Evolutionary conservation across 495 filamentous ascomycete species (phyloP), one percentile per base, ranked within the genome.

Genomic region (Annulohypoxylon stygium): DNA sequence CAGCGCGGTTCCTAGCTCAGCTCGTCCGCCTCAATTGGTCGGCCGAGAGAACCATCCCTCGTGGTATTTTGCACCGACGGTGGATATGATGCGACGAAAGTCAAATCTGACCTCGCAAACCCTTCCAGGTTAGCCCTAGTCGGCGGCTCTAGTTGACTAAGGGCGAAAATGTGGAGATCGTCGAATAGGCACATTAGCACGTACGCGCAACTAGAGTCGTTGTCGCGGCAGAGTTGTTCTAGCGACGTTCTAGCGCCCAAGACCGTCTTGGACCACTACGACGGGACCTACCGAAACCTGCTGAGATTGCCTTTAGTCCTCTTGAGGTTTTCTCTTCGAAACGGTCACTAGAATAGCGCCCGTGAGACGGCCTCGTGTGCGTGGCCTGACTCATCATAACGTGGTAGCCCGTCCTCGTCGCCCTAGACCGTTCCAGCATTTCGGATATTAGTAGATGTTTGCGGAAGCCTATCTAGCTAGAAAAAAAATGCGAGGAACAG

Each of bases 21-120:
- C 18, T 54, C 58, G 14, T 34, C 20, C 14, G 20, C 53, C 12
- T 43, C 41, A 63, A 68, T 72, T 67, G 65, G 65, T 30, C 43
- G 41, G 14, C 39, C 39, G 50, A 41, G 23, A 34, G 25, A 26
- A 14, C 3, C 18, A 43, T 47, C 34, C 48, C 51, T 53, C 25
- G 64, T 59, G 41, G 64, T 41, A 33, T 18, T 66, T 20, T 47
- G 30, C 45, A 57, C 53, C 7, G n/a, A 63, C 39, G 18, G 45
- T 36, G 25, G 45, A 51, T 41, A 64, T 39, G 54, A 62, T 67
- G 58, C 55, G 37, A 72, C 18, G 18, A 50, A 23, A 66, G 47
- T 47, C 16, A 59, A 55, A 53, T 16, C 48, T 66, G 57, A 57
- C 37, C 45, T 48, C 51, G 41, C 57, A 36, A 58, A 37, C 37